Percentiles rank a stretch among this genome's conserved stretches.
phyloP scores from a whole-genome alignment of 2,329 filamentous ascomycete species.

The Emmonsiellopsis sp. region DNA sequence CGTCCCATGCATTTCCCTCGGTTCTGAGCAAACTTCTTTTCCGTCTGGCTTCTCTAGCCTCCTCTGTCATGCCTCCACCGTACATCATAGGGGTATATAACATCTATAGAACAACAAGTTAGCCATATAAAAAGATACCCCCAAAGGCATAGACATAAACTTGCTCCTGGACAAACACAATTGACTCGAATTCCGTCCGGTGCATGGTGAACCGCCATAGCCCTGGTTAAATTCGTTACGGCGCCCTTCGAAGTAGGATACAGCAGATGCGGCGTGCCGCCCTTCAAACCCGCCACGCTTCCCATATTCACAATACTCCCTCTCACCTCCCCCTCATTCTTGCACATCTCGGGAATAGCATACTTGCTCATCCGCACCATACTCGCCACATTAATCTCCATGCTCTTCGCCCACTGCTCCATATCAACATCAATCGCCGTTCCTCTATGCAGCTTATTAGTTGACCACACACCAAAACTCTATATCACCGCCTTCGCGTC shows the following conservation, averaged over 20 bases:
- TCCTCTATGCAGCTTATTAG: too few species aligned
- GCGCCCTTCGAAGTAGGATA: slow-evolving; percentile 48
- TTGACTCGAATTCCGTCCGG: slow-evolving; percentile 50
- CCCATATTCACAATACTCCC: slow-evolving; percentile 55
- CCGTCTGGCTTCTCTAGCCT: slow-evolving; percentile 39
- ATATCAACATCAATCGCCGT: slow-evolving; percentile 54
- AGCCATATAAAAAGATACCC: neutral
- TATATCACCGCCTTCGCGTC: too few species aligned
- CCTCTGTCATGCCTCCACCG: slow-evolving; percentile 39
- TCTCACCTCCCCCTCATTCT: slow-evolving; percentile 39
- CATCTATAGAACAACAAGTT: slow-evolving; percentile 22
- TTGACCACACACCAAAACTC: too few species aligned
- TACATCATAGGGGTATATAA: slow-evolving; percentile 50
- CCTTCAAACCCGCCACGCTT: slow-evolving; percentile 49
- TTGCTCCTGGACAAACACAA: slow-evolving; percentile 43
- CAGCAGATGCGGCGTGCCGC: slow-evolving; percentile 44
- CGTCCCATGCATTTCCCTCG: slow-evolving; percentile 47
- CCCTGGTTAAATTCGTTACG: too few species aligned
- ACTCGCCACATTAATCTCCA: slow-evolving; percentile 54
- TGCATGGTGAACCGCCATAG: slow-evolving; percentile 49
- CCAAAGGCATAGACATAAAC: neutral
- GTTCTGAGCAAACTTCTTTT: slow-evolving; percentile 43
- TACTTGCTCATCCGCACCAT: slow-evolving; percentile 58
- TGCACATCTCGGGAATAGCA: slow-evolving; percentile 53
- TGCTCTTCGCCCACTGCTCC: slow-evolving; percentile 45